Conservation (phyloP, 2,329 filamentous ascomycete species). For the Ophiostoma quercus region DNA sequence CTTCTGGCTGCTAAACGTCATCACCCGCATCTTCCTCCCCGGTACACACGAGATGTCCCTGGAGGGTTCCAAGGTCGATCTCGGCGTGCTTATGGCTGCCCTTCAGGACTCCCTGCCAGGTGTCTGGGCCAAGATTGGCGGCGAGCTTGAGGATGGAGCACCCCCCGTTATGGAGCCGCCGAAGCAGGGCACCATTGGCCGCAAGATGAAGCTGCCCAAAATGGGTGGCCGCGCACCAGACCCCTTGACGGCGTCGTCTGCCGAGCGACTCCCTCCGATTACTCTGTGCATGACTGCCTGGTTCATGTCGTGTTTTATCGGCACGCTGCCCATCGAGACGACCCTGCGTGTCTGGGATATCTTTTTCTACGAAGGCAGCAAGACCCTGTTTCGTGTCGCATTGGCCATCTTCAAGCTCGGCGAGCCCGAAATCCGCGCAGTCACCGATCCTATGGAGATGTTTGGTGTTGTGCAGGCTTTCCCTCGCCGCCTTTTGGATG, state of each 20-base stretch:
- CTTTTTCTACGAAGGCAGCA: constrained; percentile 92
- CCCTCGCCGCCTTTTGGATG: constrained; percentile 74
- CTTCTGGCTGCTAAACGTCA: constrained; percentile 89
- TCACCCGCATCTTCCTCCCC: constrained; percentile 80
- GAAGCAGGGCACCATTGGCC: constrained; percentile 31
- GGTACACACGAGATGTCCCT: constrained; percentile 88
- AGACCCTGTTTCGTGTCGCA: constrained; percentile 87
- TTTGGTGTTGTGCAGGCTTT: constrained; percentile 90
- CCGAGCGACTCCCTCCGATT: constrained; percentile 70
- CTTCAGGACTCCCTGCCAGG: constrained; percentile 75
- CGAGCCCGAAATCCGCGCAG: constrained; percentile 71
- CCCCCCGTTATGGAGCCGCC: constrained; percentile 30
- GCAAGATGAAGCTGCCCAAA: constrained; percentile 39
- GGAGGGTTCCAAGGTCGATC: constrained; percentile 87
- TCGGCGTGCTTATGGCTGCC: constrained; percentile 85
- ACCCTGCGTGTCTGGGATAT: constrained; percentile 91
- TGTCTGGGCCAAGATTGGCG: constrained; percentile 83
- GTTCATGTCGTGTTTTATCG: constrained; percentile 98
- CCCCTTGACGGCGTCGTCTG: constrained; percentile 28
- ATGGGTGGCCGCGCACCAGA: constrained; percentile 40
- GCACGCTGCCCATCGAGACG: constrained; percentile 84
- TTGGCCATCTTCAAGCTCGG: constrained; percentile 86
- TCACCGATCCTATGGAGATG: constrained; percentile 87
- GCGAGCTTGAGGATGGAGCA: constrained; percentile 38
- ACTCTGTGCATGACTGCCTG: constrained; percentile 89